These are phyloP conservation scores for Epichloe sibirici DNA, from an alignment of 2,329 filamentous ascomycete genomes.

Conservation along the genomic window DNA sequence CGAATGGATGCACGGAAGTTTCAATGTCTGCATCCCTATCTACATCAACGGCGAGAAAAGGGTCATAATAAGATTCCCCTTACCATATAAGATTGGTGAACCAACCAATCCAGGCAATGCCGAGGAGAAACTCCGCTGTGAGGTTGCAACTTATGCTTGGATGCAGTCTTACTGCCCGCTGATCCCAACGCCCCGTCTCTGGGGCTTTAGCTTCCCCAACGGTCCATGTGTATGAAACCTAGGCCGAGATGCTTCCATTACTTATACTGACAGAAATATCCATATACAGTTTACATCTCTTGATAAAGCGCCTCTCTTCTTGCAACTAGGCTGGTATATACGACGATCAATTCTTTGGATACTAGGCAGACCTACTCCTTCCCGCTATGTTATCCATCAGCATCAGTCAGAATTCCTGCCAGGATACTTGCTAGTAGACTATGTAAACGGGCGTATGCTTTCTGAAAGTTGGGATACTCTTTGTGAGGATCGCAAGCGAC, in stretches of 20 bases:
- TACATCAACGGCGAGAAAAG: conserved; percentile 16
- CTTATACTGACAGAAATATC: not conserved
- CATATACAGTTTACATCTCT: not conserved
- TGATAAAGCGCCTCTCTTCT: not conserved
- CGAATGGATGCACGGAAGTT: conserved; percentile 21
- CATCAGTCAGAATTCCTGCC: not conserved
- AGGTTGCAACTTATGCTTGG: conserved; percentile 13
- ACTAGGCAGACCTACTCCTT: not conserved
- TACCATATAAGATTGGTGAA: not conserved
- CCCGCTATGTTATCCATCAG: not conserved
- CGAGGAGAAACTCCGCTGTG: conserved; percentile 27
- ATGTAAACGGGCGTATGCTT: too few relatives aligned
- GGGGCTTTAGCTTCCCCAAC: conserved; percentile 10
- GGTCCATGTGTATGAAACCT: not conserved
- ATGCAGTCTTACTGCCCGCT: conserved; percentile 13
- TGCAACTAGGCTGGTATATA: too few relatives aligned
- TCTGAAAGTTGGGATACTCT: too few relatives aligned
- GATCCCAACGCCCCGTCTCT: conserved; percentile 11
- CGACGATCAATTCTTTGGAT: too few relatives aligned
- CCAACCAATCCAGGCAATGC: conserved; percentile 22
- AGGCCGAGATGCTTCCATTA: too few relatives aligned
- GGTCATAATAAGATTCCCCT: conserved; percentile 20
- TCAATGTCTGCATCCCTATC: conserved; percentile 24
- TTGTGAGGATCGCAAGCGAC: not conserved
- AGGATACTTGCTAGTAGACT: not conserved